Evolutionary conservation across 2,329 filamentous ascomycete species (phyloP), one percentile per base, ranked within the genome.

Genomic region (Chrysoporthe austroafricana): DNA sequence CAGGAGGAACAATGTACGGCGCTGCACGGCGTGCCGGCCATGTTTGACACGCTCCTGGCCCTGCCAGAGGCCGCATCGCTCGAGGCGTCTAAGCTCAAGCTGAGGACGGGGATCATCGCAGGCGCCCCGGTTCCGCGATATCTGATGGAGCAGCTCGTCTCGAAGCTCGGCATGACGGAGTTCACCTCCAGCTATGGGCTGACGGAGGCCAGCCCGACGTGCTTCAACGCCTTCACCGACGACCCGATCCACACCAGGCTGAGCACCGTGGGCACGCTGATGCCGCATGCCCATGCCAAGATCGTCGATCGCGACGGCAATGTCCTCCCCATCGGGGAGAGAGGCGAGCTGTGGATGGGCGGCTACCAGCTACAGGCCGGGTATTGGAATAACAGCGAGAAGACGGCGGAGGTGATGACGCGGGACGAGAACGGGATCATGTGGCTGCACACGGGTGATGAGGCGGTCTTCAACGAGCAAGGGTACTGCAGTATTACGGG

Each of bases 1-100:
- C 84, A 85, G 1, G 84, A 89, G 63, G 89, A 92, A 74, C 80
- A 82, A 58, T 91, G 89, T 76, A 95, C 92, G 0, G 92, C 90
- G 0, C 82, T 95, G 0, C 91, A 94, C 75, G 92, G 92, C 44
- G 92, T 95, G 0, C 92, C 92, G 0, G 91, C 92, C 66, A 95
- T 95, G 92, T 93, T 94, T 77, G 91, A 93, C 75, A 88, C 89
- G 0, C 78, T 88, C 2, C 82, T 88, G 71, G 72, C 72, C 6
- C 80, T 86, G 21, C 81, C 83, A 18, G 77, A 81, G 48, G 75
- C 78, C 66, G 70, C 76, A 66, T 6, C 70, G 78, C 76, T 76
- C 0, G 72, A 77, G 4, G 76, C 77, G 64, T 82, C 84, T 73
- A 77, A 79, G 70, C 81, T 83, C 1, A 81, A 80, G 6, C 82